Conservation (phyloP, 2,329 filamentous ascomycete species). For the Corinectria fuckeliana region DNA sequence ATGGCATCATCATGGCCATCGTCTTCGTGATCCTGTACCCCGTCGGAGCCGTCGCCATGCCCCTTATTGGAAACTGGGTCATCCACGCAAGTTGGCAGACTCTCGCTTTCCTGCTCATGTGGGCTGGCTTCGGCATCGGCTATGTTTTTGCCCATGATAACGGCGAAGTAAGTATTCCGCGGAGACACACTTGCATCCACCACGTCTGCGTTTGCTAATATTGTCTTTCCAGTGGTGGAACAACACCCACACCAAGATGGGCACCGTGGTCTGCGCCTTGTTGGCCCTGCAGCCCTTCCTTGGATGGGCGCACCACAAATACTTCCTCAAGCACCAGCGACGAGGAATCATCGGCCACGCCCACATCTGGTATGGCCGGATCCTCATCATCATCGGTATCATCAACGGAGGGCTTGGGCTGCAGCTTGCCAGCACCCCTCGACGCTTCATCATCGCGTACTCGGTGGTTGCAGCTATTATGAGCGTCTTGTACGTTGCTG, state of each 20-base stretch:
- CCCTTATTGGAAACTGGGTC: constrained; percentile 62
- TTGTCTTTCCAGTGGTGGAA: constrained; percentile 53
- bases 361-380: constrained; percentile 69
- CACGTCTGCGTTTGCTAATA: constrained; percentile 24
- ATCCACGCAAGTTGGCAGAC: constrained; percentile 65
- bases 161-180: constrained; percentile 48
- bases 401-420: constrained; percentile 70
- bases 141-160: constrained; percentile 53
- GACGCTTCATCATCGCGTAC: constrained; percentile 59
- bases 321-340: constrained; percentile 54
- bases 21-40: constrained; percentile 66
- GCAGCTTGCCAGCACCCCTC: constrained; percentile 51
- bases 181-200: constrained; percentile 9
- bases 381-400: constrained; percentile 63
- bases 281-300: constrained; percentile 65
- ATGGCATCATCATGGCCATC: constrained; percentile 67
- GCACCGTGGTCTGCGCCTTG: constrained; percentile 60
- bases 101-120: constrained; percentile 62
- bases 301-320: constrained; percentile 63
- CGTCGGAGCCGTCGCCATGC: constrained; percentile 65
- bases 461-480: constrained; percentile 60
- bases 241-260: constrained; percentile 61
- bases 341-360: constrained; percentile 60
- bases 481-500: constrained; percentile 51
- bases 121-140: constrained; percentile 65